phyloP scores from a whole-genome alignment of 1,284 basidiomycete genomes.

The Albatrellus sp. region DNA sequence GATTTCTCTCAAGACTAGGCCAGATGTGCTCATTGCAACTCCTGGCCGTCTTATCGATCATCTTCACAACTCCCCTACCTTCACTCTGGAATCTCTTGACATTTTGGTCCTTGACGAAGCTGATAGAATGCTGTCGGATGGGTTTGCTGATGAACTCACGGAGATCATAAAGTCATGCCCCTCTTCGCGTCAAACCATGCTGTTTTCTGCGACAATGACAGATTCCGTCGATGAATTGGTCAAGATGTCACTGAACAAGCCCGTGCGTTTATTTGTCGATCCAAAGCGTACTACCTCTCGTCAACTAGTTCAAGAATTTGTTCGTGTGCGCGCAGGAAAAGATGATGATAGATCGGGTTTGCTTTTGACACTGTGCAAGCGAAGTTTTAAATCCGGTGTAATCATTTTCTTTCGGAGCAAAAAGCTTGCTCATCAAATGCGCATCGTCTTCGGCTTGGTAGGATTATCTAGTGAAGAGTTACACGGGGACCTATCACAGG shows the following conservation, averaged over 20 bases:
- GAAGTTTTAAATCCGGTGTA: slow-evolving; percentile 75
- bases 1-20: slow-evolving; percentile 69
- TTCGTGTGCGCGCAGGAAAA: slow-evolving; percentile 71
- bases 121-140: slow-evolving; percentile 95
- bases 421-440: slow-evolving; percentile 93
- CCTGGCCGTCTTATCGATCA: slow-evolving; percentile 96
- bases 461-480: slow-evolving; percentile 84
- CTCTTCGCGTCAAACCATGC: slow-evolving; percentile 86
- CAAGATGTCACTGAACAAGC: slow-evolving; percentile 82
- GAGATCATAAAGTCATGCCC: slow-evolving; percentile 93
- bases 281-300: slow-evolving; percentile 82
- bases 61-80: slow-evolving; percentile 89
- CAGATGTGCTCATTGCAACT: slow-evolving; percentile 90
- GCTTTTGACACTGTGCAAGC: slow-evolving; percentile 75
- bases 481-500: slow-evolving; percentile 92
- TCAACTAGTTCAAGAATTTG: slow-evolving; percentile 92
- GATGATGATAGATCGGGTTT: slow-evolving; percentile 77
- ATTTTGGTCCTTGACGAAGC: slow-evolving; percentile 92
- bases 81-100: slow-evolving; percentile 88
- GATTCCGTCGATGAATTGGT: slow-evolving; percentile 92
- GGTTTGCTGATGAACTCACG: slow-evolving; percentile 89
- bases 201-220: slow-evolving; percentile 98
- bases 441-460: slow-evolving; percentile 83
- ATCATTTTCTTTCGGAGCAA: slow-evolving; percentile 96
- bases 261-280: slow-evolving; percentile 91